Percentiles rank a stretch among this genome's conserved stretches.
Conservation (phyloP, 306 rosid species). For the Sechiopsis laciniata region DNA sequence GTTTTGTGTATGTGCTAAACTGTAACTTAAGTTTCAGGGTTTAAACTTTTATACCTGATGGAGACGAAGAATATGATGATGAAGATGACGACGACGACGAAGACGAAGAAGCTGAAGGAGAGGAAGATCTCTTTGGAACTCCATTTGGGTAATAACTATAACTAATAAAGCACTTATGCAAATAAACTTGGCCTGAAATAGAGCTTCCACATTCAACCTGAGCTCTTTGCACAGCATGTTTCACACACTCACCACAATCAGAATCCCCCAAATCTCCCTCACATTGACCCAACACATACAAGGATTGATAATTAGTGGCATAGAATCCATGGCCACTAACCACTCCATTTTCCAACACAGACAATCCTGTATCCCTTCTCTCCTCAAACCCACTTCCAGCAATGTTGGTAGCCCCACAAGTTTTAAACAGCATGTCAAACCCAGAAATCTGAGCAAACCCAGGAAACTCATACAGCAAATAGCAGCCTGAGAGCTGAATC, state of each 20-base stretch:
- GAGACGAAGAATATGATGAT: conserved; percentile 33
- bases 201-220: conserved; percentile 83
- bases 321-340: conserved; percentile 73
- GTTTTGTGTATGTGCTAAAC: not conserved
- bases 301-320: conserved; percentile 55
- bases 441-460: conserved; percentile 87
- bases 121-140: conserved; percentile 65
- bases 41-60: conserved; percentile 7
- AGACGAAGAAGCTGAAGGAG: conserved; percentile 39
- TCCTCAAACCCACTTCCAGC: conserved; percentile 78
- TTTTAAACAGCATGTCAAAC: conserved; percentile 64
- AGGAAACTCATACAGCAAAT: conserved; percentile 59
- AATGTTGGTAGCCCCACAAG: conserved; percentile 56
- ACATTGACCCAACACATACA: conserved; percentile 83
- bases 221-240: conserved; percentile 67
- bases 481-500: conserved; percentile 76
- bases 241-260: conserved; percentile 78
- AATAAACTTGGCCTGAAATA: conserved; percentile 73
- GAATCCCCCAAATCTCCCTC: conserved; percentile 87
- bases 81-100: conserved; percentile 26
- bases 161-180: conserved; percentile 79
- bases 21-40: not conserved
- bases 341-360: conserved; percentile 71
- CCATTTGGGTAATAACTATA: conserved; percentile 84
- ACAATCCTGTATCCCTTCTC: conserved; percentile 68